Evolutionary conservation across 148 eudicot species (phyloP), one percentile per base, ranked within the genome.

Genomic region (Polygonum aviculare): DNA sequence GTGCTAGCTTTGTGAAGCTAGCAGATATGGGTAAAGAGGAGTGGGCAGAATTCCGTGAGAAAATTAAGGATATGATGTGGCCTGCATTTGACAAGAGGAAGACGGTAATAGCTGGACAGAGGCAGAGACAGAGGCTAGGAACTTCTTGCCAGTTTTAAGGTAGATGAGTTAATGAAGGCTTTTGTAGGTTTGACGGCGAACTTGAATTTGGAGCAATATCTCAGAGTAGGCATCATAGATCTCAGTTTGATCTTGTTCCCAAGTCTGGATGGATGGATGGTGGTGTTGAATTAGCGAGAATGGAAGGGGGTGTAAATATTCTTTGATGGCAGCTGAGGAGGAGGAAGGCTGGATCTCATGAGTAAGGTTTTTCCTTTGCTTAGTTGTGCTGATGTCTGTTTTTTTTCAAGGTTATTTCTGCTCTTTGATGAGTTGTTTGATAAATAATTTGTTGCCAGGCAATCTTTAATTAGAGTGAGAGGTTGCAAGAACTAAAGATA

Each of bases 111-210:
- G 77, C 81, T 40, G 94, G 97, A 26, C 94, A 89, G 86, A 93
- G 76, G 86, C 93, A 86, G 89, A 84, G 91, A 70, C 98, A 85
- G 88, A 91, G 98, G 89, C 91, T 96, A 18, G 99, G 99, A 51
- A 91, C 99, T 85, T 96, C 98, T 2, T 95, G 99, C 94, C 90
- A 90, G 93, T 95, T 95, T 95, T 95, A 93, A 90, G 85, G 54
- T 38, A 73, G 78, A 72, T 74, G 67, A 60, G 38, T 22, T 9
- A 26, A 22, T 26, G 21, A 2, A 60, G 67, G 36, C 8, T 16
- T 4, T 3, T 59, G 11, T n/a, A 59, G 67, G 36, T 59, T 59
- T 52, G 67, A 21, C 22, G 26, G 36, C 8, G 67, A 59, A 26
- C 67, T 26, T 31, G 14, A 18, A 12, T 60, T 35, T 60, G 69